Conservation (phyloP, 192 early-diverging fungal genomes). For the Coemansia sp. region DNA sequence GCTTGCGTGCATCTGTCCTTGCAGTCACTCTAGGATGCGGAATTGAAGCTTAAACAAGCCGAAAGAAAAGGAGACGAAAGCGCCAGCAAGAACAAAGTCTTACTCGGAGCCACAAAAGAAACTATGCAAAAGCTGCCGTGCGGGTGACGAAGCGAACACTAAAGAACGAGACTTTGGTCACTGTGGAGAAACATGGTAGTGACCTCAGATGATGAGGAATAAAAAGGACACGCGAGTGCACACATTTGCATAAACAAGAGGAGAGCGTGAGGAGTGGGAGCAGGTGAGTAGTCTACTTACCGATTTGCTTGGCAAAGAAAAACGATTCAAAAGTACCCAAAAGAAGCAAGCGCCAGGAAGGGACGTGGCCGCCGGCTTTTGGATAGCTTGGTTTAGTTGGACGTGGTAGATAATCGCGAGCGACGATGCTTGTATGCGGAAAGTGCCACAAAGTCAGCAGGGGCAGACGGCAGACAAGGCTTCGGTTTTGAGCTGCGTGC, state of each 20-base stretch:
- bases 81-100: too few relatives aligned
- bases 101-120: too few relatives aligned
- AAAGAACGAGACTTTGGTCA: slow-evolving; percentile 1
- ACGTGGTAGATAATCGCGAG: not conserved
- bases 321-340: not conserved
- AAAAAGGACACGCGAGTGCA: not conserved
- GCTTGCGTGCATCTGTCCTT: not conserved
- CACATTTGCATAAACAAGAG: not conserved
- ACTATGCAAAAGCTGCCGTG: not conserved
- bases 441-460: not conserved
- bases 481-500: slow-evolving; percentile 6
- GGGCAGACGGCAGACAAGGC: not conserved
- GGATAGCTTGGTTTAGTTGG: not conserved
- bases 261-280: not conserved
- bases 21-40: not conserved
- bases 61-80: not conserved
- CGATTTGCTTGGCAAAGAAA: not conserved
- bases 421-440: not conserved
- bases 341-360: not conserved
- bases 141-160: not conserved
- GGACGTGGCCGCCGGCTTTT: not conserved
- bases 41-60: not conserved
- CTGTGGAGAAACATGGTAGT: not conserved
- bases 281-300: not conserved
- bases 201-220: slow-evolving; percentile 4